Conservation (phyloP, 2,329 filamentous ascomycete species). For the Niveomyces coronatus region DNA sequence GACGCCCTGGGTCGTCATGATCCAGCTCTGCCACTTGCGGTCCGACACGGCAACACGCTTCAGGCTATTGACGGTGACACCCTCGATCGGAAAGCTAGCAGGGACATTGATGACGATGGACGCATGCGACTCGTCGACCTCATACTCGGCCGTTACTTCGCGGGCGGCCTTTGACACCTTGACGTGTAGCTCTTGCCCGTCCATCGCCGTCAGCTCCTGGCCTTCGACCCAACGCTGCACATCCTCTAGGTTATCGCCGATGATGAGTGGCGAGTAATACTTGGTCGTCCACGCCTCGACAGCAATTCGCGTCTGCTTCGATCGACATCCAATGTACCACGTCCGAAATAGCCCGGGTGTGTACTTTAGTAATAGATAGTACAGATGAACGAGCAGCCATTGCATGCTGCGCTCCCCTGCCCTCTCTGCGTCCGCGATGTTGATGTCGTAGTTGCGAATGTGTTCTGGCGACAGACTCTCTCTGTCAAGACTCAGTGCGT, state of each 20-base stretch:
- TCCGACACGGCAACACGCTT: conserved; percentile 83
- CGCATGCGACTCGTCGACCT: conserved; percentile 78
- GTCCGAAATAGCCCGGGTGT: conserved; percentile 67
- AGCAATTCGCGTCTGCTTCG: conserved; percentile 66
- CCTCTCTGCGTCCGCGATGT: conserved; percentile 43
- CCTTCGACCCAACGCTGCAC: conserved; percentile 55
- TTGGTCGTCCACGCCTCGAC: conserved; percentile 80
- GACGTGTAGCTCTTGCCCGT: conserved; percentile 50
- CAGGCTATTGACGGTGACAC: conserved; percentile 64
- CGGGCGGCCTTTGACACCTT: conserved; percentile 60
- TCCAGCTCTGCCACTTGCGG: conserved; percentile 86
- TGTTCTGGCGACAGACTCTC: conserved; percentile 48
- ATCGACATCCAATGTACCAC: conserved; percentile 78
- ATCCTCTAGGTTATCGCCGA: conserved; percentile 54
- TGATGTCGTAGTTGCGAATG: conserved; percentile 44
- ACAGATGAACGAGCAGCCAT: conserved; percentile 77
- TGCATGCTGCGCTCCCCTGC: conserved; percentile 68
- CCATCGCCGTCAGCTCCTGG: conserved; percentile 37
- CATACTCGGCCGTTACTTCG: conserved; percentile 76
- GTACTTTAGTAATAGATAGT: conserved; percentile 70
- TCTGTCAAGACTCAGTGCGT: conserved; percentile 63
- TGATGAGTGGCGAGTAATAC: conserved; percentile 64
- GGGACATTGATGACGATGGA: conserved; percentile 76
- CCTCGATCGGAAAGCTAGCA: conserved; percentile 69
- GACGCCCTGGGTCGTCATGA: conserved; percentile 78